These are phyloP conservation scores for Mycena sanguinolenta DNA, from an alignment of 768 basidiomycete species.

Conservation along the genomic window DNA sequence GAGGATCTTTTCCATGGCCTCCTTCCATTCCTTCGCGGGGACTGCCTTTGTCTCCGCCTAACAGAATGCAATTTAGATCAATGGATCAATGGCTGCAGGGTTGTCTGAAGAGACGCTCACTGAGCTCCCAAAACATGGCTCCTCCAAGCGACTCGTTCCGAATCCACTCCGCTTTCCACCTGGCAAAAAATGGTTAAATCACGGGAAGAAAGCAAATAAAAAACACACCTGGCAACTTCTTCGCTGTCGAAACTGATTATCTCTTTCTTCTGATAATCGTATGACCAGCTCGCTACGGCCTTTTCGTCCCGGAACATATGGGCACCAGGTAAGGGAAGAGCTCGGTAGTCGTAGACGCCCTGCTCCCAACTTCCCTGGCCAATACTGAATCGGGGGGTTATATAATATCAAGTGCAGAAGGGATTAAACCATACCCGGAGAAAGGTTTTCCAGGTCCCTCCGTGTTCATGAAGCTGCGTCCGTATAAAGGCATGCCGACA, in stretches of 20 bases:
- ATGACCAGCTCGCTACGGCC: constrained; percentile 85
- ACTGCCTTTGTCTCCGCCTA: constrained; percentile 78
- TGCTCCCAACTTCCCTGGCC: constrained; percentile 94
- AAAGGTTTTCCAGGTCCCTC: constrained; percentile 85
- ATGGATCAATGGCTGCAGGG: too few relatives aligned
- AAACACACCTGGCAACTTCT: constrained; percentile 61
- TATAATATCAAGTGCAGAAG: neutral
- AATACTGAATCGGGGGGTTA: constrained; percentile 43
- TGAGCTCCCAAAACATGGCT: constrained; percentile 95
- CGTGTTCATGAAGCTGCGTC: constrained; percentile 90
- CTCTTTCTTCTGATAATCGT: constrained; percentile 80
- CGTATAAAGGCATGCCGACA: constrained; percentile 93
- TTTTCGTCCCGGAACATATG: constrained; percentile 75
- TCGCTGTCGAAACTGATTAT: constrained; percentile 88
- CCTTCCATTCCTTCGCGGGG: constrained; percentile 79
- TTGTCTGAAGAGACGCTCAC: constrained; percentile 39
- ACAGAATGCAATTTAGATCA: neutral
- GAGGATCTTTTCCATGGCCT: constrained; percentile 80
- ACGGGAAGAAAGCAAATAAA: too few relatives aligned
- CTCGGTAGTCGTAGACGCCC: constrained; percentile 94
- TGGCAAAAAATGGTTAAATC: too few relatives aligned
- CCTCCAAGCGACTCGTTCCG: constrained; percentile 82
- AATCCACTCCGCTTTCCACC: constrained; percentile 87
- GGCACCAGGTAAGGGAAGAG: constrained; percentile 83
- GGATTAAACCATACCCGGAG: constrained; percentile 60